A percentile compares a stretch with the other conserved stretches of the same genome.
Evolutionary conservation across 2,329 filamentous ascomycete genomes (phyloP).

Genomic region (Penicillium sumatraense): DNA sequence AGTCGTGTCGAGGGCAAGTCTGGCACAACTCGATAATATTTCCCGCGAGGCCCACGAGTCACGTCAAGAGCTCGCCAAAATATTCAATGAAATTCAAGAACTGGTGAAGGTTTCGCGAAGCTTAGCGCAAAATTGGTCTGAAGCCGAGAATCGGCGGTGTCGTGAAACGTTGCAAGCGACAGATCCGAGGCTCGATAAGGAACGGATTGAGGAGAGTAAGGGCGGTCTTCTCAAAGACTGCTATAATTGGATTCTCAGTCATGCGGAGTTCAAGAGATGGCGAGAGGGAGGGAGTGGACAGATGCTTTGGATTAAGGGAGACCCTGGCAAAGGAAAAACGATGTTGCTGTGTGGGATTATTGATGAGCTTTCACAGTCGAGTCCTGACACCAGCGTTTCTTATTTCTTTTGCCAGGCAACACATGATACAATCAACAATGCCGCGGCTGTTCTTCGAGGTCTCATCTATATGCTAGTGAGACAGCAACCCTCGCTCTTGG

Average conservation of each 20-base stretch:
- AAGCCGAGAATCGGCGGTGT: neutral
- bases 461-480: conserved; percentile 24
- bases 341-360: conserved; percentile 32
- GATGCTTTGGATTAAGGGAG: conserved; percentile 32
- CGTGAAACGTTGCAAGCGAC: neutral
- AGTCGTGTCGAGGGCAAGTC: too few species aligned
- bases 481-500: conserved; percentile 7
- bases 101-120: neutral
- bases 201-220: conserved; percentile 27
- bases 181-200: conserved; percentile 24
- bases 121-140: neutral
- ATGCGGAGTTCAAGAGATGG: conserved; percentile 25
- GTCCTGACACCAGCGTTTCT: neutral
- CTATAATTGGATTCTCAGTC: conserved; percentile 27
- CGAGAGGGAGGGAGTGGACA: neutral
- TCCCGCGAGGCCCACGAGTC: neutral
- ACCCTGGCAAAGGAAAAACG: conserved; percentile 33
- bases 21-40: neutral
- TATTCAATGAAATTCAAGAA: neutral
- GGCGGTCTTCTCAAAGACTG: conserved; percentile 22
- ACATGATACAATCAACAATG: conserved; percentile 30
- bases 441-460: conserved; percentile 37
- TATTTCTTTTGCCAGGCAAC: conserved; percentile 45
- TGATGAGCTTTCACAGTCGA: conserved; percentile 15
- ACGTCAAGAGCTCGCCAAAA: neutral